Evolutionary conservation across 1,284 basidiomycete genomes (phyloP), one percentile per base, ranked within the genome.

Genomic region (Neotropicomus parvogracilis): DNA sequence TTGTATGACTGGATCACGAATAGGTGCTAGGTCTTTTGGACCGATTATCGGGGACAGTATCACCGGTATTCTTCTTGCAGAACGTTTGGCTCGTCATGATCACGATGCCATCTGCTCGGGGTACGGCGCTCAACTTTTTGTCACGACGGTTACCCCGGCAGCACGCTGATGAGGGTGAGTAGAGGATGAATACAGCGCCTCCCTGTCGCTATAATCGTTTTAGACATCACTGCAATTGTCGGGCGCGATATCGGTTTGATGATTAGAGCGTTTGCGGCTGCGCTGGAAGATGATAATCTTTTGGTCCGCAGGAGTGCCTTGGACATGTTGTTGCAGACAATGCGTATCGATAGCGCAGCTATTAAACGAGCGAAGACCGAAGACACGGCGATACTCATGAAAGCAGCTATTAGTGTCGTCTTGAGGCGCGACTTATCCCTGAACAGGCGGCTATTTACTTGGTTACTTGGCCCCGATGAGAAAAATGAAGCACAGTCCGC

Each of bases 1-100:
- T 31, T 43, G 27, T 50, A 21, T 44, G 44, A 46, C 42, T 53
- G 34, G 35, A 65, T 47, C 44, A 47, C 46, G 48, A 54, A 16
- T 53, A 93, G 88, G 91, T 95, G n/a, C 66, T 97, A 24, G 73
- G 73, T 24, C 70, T 99, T 6, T 74, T 99, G 41, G 92, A 94
- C 66, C 76, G 80, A 21, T 70, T 99, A 1, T 91, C 92, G 3
- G 81, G 82, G 28, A 85, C 91, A 0, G 85, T 95, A 14, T 85
- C 88, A 3, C 80, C 80, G 0, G 79, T 87, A 0, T 97, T 95
- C 73, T 98, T 98, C 74, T 80, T 97, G 57, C 93, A 97, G 66
- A 97, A 92, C 57, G 75, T 98, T 33, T 98, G 95, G 89, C 77
- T 98, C 20, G 81, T 91, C 42, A 88, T 98, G 77, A 77, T 98